Base-by-base conservation (phyloP, 2,329 filamentous ascomycete species). In the Apiospora koreana region DNA sequence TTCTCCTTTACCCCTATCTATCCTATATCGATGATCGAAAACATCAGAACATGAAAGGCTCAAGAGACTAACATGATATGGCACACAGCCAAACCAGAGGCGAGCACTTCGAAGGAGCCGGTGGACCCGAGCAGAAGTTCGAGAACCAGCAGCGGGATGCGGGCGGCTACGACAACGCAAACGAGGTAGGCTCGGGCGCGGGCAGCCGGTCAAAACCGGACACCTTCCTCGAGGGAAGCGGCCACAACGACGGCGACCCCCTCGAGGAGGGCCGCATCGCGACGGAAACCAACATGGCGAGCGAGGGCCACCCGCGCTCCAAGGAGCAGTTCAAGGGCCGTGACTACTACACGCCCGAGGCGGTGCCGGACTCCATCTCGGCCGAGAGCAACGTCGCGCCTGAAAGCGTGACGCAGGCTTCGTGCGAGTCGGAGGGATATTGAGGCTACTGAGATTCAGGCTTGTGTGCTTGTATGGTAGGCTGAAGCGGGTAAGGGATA, bases 111-210 rank as follows among this genome's bases (percentile, higher is more conserved):
- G 83, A 85, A 54, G 83, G 84, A 64, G 69, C 75, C 16, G 83
- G 84, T 43, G 83, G 84, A 0, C 83, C 83, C 1, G 74, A 81
- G 23, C 78, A 85, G 68, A 86, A 85, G 75, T 65, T 81, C 9
- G 69, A 71, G 9, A 71, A 75, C 43, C 76, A 77, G 50, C 71
- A 71, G 38, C 74, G 76, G 69, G 77, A 80, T 45, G 75, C 75
- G 48, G 77, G 80, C 31, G 83, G 83, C 28, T 69, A 78, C 67
- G 79, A 85, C 69, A 80, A 83, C 58, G 70, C 76, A 65, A 73
- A 78, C 71, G 42, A 73, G n/a, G 1, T 71, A 68, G 10, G 69
- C 66, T 23, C 69, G 69, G 54, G 72, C 54, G 35, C 73, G 69
- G 12, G 72, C 70, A 10, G 72, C 73, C 7, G 69, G 6, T 65